Evolutionary conservation across 768 basidiomycete genomes (phyloP).

Genomic region (Gelatoporia subvermispora): DNA sequence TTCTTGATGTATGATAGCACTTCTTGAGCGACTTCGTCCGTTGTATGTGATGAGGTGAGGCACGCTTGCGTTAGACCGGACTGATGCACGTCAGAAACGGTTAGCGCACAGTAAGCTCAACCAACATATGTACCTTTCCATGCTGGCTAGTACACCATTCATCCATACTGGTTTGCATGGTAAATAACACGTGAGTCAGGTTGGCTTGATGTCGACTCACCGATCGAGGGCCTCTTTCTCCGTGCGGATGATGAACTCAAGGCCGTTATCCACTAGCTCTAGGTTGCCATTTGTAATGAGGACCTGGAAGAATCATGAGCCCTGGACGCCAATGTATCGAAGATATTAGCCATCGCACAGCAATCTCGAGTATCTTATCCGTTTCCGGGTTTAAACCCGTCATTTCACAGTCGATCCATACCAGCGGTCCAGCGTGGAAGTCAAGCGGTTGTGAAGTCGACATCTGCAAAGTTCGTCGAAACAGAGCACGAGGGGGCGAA

Average conservation of each 20-base stretch:
- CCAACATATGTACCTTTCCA: conserved; percentile 46
- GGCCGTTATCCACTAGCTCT: conserved; percentile 73
- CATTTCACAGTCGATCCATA: conserved; percentile 90
- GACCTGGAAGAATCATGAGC: conserved; percentile 41
- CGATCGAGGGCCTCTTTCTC: conserved; percentile 64
- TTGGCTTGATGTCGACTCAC: conserved; percentile 36
- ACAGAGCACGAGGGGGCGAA: neutral
- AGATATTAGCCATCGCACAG: conserved; percentile 34
- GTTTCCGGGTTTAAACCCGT: conserved; percentile 65
- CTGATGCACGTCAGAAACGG: conserved; percentile 30
- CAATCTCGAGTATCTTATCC: conserved; percentile 79
- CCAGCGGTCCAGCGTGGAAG: conserved; percentile 59
- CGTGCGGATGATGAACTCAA: conserved; percentile 70
- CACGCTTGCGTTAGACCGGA: conserved; percentile 83
- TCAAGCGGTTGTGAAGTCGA: conserved; percentile 27
- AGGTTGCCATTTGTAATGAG: conserved; percentile 86
- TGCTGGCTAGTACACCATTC: conserved; percentile 87
- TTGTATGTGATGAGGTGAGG: conserved; percentile 61
- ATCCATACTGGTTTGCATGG: conserved; percentile 57
- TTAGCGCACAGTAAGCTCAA: neutral
- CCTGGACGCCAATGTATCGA: neutral
- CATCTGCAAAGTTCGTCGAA: too few relatives aligned
- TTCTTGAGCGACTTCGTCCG: conserved; percentile 49
- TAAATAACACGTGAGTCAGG: neutral
- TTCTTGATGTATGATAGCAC: conserved; percentile 77